Evolutionary conservation across 352 stramenopile genomes (phyloP).

Genomic region (Pythium periplocum): DNA sequence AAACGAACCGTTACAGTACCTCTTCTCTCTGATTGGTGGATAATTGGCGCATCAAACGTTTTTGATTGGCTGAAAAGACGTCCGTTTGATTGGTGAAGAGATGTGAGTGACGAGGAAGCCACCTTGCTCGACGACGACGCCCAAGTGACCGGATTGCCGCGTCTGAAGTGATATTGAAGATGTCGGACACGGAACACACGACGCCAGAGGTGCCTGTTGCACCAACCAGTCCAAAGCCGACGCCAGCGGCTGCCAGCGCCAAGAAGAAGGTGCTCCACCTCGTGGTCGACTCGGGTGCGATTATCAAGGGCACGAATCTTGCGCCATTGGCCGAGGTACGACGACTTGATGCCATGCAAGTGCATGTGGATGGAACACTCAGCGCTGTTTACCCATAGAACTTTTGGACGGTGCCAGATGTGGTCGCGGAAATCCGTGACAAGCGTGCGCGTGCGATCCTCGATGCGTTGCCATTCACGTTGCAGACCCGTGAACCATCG

Average conservation of each 20-base stretch:
- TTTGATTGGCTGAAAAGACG: constrained; percentile 17
- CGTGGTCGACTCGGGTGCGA: constrained; percentile 81
- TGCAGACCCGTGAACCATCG: constrained; percentile 78
- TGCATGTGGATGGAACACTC: background rate
- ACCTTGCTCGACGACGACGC: background rate
- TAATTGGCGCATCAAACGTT: constrained; percentile 7
- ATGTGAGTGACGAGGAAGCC: constrained; percentile 3
- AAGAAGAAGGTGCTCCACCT: constrained; percentile 74
- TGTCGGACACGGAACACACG: constrained; percentile 14
- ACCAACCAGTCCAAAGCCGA: background rate
- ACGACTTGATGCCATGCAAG: background rate
- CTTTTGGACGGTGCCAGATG: constrained; percentile 85
- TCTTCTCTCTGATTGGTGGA: background rate
- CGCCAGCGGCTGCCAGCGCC: constrained; percentile 7
- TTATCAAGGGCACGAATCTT: constrained; percentile 86
- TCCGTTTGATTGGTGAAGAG: constrained; percentile 24
- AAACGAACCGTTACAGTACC: too few species aligned
- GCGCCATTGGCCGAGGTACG: constrained; percentile 62
- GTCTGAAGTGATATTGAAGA: constrained; percentile 4
- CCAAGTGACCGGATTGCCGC: background rate
- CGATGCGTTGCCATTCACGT: constrained; percentile 65
- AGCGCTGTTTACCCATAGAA: constrained; percentile 25
- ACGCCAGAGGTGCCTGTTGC: constrained; percentile 2
- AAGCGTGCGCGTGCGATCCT: constrained; percentile 65
- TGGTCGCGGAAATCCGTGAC: constrained; percentile 82